Evolutionary conservation across 306 rosid genomes (phyloP).

Genomic region (Ochetophila trinervis): DNA sequence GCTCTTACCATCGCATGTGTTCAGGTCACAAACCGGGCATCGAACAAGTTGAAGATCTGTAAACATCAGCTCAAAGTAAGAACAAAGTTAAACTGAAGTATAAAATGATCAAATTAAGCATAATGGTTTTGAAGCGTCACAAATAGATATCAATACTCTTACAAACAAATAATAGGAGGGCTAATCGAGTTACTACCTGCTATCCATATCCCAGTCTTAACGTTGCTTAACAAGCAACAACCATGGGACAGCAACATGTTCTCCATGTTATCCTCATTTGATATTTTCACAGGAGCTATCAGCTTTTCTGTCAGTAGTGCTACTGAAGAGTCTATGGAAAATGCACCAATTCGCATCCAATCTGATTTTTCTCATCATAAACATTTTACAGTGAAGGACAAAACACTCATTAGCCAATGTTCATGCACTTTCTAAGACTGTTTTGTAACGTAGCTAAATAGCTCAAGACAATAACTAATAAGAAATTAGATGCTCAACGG

Average conservation of each 20-base stretch:
- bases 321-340: conserved; percentile 63
- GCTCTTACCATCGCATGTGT: conserved; percentile 84
- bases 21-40: conserved; percentile 91
- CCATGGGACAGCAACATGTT: conserved; percentile 59
- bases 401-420: background rate
- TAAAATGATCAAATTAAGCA: conserved; percentile 5
- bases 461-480: background rate
- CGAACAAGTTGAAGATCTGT: conserved; percentile 98
- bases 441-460: too few species aligned
- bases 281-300: conserved; percentile 36
- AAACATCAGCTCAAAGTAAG: conserved; percentile 31
- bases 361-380: conserved; percentile 42
- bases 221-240: conserved; percentile 61
- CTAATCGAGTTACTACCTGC: conserved; percentile 55
- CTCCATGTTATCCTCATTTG: conserved; percentile 38
- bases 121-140: background rate
- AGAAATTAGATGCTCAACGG: background rate
- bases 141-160: too few species aligned
- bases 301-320: conserved; percentile 67
- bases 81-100: conserved; percentile 12
- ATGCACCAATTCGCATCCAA: conserved; percentile 97
- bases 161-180: background rate
- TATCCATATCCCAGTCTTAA: conserved; percentile 88
- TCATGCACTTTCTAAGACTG: background rate
- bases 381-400: conserved; percentile 9